Evolutionary conservation across 495 filamentous ascomycete genomes (phyloP).

Genomic region (Arthonia radiata): DNA sequence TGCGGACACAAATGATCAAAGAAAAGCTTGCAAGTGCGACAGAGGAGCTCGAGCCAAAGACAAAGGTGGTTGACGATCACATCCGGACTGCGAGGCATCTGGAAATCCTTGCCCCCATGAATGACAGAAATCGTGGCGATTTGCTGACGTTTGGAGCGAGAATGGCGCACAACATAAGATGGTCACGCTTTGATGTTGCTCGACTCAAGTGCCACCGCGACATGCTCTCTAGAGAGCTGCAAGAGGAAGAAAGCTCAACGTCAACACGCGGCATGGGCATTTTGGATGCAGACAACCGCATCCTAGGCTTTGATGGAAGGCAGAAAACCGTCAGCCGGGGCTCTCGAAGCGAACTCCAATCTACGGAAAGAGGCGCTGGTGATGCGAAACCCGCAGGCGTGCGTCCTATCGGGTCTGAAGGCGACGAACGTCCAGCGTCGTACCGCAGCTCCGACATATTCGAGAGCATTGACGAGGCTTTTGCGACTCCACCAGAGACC

Average conservation of each 20-base stretch:
- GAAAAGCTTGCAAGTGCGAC: conserved; percentile 65
- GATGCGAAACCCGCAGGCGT: too few relatives aligned
- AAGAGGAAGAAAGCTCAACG: conserved; percentile 52
- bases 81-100: conserved; percentile 84
- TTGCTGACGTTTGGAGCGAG: conserved; percentile 63
- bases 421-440: too few relatives aligned
- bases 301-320: too few relatives aligned
- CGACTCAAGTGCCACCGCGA: conserved; percentile 74
- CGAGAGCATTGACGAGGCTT: too few relatives aligned
- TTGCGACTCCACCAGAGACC: too few relatives aligned
- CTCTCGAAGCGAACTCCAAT: too few relatives aligned
- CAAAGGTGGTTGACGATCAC: conserved; percentile 56
- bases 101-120: conserved; percentile 67
- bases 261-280: too few relatives aligned
- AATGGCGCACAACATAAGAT: conserved; percentile 74
- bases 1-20: conserved; percentile 60
- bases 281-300: too few relatives aligned
- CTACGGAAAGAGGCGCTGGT: too few relatives aligned
- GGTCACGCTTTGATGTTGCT: conserved; percentile 85
- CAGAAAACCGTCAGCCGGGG: too few relatives aligned
- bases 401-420: too few relatives aligned
- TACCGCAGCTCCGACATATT: too few relatives aligned
- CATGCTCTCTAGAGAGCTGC: conserved; percentile 60
- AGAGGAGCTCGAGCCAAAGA: conserved; percentile 45
- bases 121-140: conserved; percentile 62